A percentile compares a stretch with the other conserved stretches of the same genome.
Conservation (phyloP, 2,329 filamentous ascomycete species). For the Proliferodiscus dingleyae region DNA sequence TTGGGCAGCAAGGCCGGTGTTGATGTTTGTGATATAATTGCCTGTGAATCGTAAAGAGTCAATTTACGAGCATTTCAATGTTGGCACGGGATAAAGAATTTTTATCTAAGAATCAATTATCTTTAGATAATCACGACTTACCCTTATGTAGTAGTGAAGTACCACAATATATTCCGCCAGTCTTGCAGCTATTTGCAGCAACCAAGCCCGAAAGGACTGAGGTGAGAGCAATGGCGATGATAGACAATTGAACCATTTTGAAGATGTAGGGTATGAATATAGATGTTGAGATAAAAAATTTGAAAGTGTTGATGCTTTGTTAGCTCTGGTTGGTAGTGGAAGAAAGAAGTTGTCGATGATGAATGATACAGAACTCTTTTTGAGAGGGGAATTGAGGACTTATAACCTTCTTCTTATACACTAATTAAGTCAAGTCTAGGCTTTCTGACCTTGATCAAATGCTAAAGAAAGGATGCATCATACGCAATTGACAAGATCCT, state of each 20-base stretch:
- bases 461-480: background rate
- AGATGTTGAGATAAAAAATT: background rate
- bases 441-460: background rate
- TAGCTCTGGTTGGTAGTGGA: background rate
- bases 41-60: background rate
- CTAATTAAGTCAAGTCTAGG: background rate
- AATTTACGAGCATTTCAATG: background rate
- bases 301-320: background rate
- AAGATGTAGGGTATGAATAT: background rate
- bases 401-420: background rate
- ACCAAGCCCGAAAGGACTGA: background rate
- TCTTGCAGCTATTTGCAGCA: background rate
- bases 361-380: background rate
- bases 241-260: background rate
- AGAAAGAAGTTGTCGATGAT: background rate
- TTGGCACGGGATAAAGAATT: background rate
- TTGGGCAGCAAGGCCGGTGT: background rate
- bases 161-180: background rate
- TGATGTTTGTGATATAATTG: background rate
- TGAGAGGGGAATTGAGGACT: background rate
- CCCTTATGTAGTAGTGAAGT: background rate
- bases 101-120: background rate
- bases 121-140: background rate
- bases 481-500: background rate
- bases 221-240: background rate